A percentile compares a stretch with the other conserved stretches of the same genome.
Evolutionary conservation across 129 eudicot genomes (phyloP).

Genomic region (Lactuca saligna): DNA sequence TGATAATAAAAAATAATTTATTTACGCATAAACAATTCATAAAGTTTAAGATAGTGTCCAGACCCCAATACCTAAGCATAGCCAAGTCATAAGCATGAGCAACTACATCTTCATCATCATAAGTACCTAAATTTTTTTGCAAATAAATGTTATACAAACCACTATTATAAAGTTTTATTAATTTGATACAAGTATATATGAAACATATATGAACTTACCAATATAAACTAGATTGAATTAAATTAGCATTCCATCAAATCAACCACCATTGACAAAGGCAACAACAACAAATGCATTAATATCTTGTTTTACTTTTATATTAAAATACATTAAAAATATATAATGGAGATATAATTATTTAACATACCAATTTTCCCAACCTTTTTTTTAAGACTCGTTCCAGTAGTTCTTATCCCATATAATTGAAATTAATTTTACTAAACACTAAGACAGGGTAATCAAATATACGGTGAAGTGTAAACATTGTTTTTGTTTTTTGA

Average conservation of each 20-base stretch:
- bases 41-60: conserved; percentile 74
- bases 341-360: neutral
- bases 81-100: conserved; percentile 87
- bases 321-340: neutral
- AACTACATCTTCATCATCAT: conserved; percentile 85
- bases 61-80: conserved; percentile 80
- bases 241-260: conserved; percentile 27
- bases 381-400: conserved; percentile 86
- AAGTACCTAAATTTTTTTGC: conserved; percentile 51
- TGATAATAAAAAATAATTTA: too few relatives aligned
- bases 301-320: neutral
- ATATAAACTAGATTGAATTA: conserved; percentile 63
- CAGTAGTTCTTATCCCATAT: conserved; percentile 88
- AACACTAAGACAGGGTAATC: too few relatives aligned
- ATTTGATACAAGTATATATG: neutral
- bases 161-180: neutral
- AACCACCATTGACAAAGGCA: conserved; percentile 25
- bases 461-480: too few relatives aligned
- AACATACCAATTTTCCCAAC: conserved; percentile 62
- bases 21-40: too few relatives aligned
- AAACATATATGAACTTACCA: conserved; percentile 43
- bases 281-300: conserved; percentile 17
- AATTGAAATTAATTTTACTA: too few relatives aligned
- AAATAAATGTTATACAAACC: neutral
- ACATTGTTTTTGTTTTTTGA: too few relatives aligned